phyloP scores from a whole-genome alignment of 352 stramenopile genomes.

The Phytophthora meadii region DNA sequence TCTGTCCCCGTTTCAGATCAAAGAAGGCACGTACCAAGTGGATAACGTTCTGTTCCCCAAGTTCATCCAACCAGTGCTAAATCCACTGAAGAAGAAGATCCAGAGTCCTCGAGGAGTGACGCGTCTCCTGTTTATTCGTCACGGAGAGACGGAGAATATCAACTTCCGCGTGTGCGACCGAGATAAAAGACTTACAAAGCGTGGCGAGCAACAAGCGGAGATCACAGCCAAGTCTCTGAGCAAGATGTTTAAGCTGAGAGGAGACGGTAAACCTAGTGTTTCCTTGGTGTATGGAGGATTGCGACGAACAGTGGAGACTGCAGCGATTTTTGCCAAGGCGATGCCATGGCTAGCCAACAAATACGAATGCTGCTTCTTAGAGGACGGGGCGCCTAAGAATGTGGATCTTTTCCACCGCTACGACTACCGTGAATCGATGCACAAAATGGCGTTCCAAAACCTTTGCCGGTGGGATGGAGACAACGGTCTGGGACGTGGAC shows the following conservation, averaged over 20 bases:
- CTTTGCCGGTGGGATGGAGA: slow-evolving; percentile 65
- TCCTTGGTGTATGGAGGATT: slow-evolving; percentile 74
- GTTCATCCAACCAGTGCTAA: slow-evolving; percentile 27
- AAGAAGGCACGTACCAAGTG: slow-evolving; percentile 56
- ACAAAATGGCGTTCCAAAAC: slow-evolving; percentile 77
- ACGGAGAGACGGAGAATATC: slow-evolving; percentile 86
- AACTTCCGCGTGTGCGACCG: slow-evolving; percentile 78
- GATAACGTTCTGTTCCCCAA: slow-evolving; percentile 74
- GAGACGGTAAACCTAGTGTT: slow-evolving; percentile 38
- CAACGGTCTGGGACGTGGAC: slow-evolving; percentile 30
- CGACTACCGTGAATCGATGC: slow-evolving; percentile 79
- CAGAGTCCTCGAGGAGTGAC: slow-evolving; percentile 43
- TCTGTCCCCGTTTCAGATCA: slow-evolving; percentile 56
- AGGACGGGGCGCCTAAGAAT: slow-evolving; percentile 70
- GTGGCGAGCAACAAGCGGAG: slow-evolving; percentile 63
- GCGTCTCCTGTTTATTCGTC: slow-evolving; percentile 76
- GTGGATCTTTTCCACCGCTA: slow-evolving; percentile 63
- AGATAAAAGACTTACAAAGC: slow-evolving; percentile 75
- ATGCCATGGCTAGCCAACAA: slow-evolving; percentile 76
- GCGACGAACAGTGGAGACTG: slow-evolving; percentile 74
- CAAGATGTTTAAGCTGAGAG: slow-evolving; percentile 58
- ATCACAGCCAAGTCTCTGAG: slow-evolving; percentile 58
- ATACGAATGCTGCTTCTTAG: slow-evolving; percentile 74
- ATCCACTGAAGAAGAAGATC: slow-evolving; percentile 24
- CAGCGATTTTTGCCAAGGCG: slow-evolving; percentile 52